Base-by-base conservation (phyloP, 495 filamentous ascomycete genomes). In the Thermochaetoides thermophila region DNA sequence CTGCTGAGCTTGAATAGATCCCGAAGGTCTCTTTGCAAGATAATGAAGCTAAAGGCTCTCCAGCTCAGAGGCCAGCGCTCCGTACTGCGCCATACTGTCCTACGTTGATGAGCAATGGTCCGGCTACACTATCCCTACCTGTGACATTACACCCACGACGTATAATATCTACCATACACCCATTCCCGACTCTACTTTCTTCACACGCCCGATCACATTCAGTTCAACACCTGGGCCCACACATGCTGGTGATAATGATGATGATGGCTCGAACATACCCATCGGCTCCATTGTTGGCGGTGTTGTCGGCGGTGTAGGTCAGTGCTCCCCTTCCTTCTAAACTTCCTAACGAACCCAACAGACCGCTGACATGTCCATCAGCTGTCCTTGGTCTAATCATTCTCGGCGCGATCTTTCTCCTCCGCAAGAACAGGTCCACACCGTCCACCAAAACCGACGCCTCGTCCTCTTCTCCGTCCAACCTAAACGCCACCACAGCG, bases 251-350 rank as follows among this genome's bases (percentile, higher is more conserved):
- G 21, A 21, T 20, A 22, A 23, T 12, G 5, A 14, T 0, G 11
- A 16, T 13, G 12, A 8, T 1, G 8, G 16, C 0, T 31, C 38
- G 2, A 49, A 44, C 3, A 46, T 44, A 1, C 50, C 51, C 20
- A 31, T 59, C 20, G 53, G 49, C n/a, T 45, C 60, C 26, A 61
- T 68, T 17, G 56, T 55, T n/a, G 64, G 64, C 14, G 64, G 63
- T 26, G 61, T 61, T 10, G 61, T 67, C 9, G 64, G 64, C 26
- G 64, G 63, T 12, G 49, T 66, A 10, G 32, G 40, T 43, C 17
- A 27, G 40, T 35, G 17, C 2, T 24, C 10, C 20, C 3, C 0
- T 30, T 7, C 4, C 12, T 4, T 14, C 17, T 7, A 22, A 8
- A n/a, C 14, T 17, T 31, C 17, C 20, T 12, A n/a, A n/a, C n/a